phyloP scores from a whole-genome alignment of 1,139 yeast species.

The Suhomyces terraborum region DNA sequence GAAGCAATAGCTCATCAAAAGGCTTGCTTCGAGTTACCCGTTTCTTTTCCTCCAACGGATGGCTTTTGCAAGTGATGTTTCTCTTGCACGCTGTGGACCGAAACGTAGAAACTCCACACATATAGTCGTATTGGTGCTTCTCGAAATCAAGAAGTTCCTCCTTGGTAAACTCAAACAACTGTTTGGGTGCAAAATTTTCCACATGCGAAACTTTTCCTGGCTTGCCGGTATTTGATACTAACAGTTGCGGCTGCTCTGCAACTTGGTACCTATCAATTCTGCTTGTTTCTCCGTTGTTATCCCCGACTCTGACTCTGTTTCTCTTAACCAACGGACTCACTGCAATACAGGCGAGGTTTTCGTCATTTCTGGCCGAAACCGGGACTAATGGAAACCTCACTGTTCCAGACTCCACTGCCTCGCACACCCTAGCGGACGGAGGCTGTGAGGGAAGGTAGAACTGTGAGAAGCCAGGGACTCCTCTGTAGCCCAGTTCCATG shows the following conservation, averaged over 20 bases:
- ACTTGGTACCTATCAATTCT: too few relatives aligned
- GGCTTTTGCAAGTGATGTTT: slow-evolving; percentile 19
- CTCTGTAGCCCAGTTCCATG: background rate
- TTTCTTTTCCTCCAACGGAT: slow-evolving; percentile 15
- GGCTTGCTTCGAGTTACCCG: slow-evolving; percentile 17
- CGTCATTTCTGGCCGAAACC: too few relatives aligned
- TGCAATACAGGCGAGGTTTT: too few relatives aligned
- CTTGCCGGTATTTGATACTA: too few relatives aligned
- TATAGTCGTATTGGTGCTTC: slow-evolving; percentile 19
- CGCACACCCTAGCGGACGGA: background rate
- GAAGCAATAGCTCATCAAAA: slow-evolving; percentile 10
- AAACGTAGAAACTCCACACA: slow-evolving; percentile 21
- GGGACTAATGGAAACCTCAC: slow-evolving; percentile 1
- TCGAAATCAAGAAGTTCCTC: slow-evolving; percentile 7
- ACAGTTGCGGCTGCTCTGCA: too few relatives aligned
- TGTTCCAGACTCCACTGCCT: slow-evolving; percentile 4
- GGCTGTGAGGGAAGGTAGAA: slow-evolving; percentile 7
- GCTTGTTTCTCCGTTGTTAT: too few relatives aligned
- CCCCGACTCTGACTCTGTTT: too few relatives aligned
- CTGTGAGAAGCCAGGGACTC: slow-evolving; percentile 1
- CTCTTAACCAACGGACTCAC: too few relatives aligned
- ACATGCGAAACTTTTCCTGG: background rate
- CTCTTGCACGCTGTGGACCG: slow-evolving; percentile 17
- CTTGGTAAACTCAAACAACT: background rate
- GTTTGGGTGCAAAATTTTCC: slow-evolving; percentile 3